Conservation (phyloP, 2,329 filamentous ascomycete species). For the Rutstroemia sp. region DNA sequence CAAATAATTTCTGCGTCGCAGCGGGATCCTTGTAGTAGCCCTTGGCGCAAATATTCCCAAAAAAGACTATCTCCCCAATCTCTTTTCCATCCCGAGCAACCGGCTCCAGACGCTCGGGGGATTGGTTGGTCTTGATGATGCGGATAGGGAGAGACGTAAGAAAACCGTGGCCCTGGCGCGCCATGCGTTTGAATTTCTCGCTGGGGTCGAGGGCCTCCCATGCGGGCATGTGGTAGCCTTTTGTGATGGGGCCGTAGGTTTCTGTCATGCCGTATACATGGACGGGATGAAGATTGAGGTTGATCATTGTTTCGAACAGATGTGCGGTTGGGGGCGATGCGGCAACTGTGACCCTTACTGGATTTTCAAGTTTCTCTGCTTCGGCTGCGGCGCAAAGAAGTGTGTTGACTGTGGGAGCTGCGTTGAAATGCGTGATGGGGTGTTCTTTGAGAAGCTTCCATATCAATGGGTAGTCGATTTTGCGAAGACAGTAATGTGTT, state of each 20-base stretch:
- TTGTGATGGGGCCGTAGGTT: slow-evolving; percentile 93
- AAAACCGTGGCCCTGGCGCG: slow-evolving; percentile 87
- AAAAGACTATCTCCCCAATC: slow-evolving; percentile 78
- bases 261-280: slow-evolving; percentile 88
- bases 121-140: slow-evolving; percentile 71
- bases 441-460: slow-evolving; percentile 85
- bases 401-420: slow-evolving; percentile 93
- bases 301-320: slow-evolving; percentile 82
- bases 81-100: slow-evolving; percentile 65
- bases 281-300: slow-evolving; percentile 77
- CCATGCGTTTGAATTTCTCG: slow-evolving; percentile 85
- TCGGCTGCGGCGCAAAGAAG: slow-evolving; percentile 75
- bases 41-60: slow-evolving; percentile 84
- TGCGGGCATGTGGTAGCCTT: slow-evolving; percentile 77
- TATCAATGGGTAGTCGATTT: slow-evolving; percentile 90
- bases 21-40: slow-evolving; percentile 88
- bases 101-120: slow-evolving; percentile 58
- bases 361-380: slow-evolving; percentile 59
- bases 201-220: slow-evolving; percentile 71
- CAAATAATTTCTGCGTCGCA: slow-evolving; percentile 81
- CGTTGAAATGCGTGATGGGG: slow-evolving; percentile 88
- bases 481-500: slow-evolving; percentile 90
- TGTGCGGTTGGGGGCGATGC: slow-evolving; percentile 84
- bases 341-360: slow-evolving; percentile 84
- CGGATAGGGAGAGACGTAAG: slow-evolving; percentile 73